These are phyloP conservation scores for Pelargonium cotyledonis DNA, from an alignment of 441 rosid species.

Conservation along the genomic window DNA sequence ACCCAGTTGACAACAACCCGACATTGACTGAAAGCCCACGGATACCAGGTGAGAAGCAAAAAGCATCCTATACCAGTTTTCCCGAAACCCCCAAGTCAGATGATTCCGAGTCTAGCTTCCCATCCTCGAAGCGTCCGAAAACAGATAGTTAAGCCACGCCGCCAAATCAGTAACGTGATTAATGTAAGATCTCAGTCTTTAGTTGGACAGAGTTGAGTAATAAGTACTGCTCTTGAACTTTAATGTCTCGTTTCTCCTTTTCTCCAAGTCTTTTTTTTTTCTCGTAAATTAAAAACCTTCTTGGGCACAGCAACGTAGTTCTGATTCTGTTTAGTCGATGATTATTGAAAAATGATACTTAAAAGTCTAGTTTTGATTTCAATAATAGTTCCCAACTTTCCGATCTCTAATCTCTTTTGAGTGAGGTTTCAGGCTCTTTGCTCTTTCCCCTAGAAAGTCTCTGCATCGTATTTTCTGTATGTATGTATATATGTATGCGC, in stretches of 20 bases:
- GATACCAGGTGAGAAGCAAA: slow-evolving; percentile 24
- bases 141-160: slow-evolving; percentile 28
- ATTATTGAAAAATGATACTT: slow-evolving; percentile 14
- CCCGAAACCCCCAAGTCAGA: slow-evolving; percentile 25
- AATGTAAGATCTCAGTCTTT: slow-evolving; percentile 12
- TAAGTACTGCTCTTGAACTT: slow-evolving; percentile 21
- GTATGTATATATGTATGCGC: no score
- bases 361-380: slow-evolving; percentile 16
- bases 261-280: background rate
- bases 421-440: background rate
- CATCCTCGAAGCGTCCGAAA: slow-evolving; percentile 44
- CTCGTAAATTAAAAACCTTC: background rate
- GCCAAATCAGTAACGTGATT: slow-evolving; percentile 10
- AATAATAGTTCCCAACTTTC: slow-evolving; percentile 14
- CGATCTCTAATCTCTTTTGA: background rate
- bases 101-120: slow-evolving; percentile 23
- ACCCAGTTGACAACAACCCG: slow-evolving; percentile 14
- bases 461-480: background rate
- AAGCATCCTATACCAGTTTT: slow-evolving; percentile 23
- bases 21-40: slow-evolving; percentile 24
- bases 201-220: slow-evolving; percentile 24
- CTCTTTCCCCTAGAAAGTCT: background rate
- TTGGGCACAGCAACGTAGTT: slow-evolving; percentile 9
- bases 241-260: slow-evolving; percentile 16
- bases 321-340: slow-evolving; percentile 14